Conservation (phyloP, 306 rosid species). For the Pterocarpus santalinus region DNA sequence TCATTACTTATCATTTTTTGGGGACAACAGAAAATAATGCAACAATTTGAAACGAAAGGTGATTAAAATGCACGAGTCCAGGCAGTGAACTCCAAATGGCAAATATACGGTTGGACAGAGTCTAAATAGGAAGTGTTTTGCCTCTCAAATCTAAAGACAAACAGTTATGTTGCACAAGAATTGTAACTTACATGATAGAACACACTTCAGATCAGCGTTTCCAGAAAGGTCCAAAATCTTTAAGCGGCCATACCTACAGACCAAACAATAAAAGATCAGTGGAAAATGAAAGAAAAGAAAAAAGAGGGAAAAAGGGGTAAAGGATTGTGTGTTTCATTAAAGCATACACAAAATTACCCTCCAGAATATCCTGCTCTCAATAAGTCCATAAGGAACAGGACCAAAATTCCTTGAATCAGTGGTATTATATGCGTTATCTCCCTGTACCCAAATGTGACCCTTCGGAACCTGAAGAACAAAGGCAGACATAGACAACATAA, state of each 20-base stretch:
- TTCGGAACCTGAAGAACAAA: conserved; percentile 67
- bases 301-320: not conserved
- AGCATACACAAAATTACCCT: conserved; percentile 57
- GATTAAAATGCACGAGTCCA: conserved; percentile 7
- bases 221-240: conserved; percentile 68
- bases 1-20: not conserved
- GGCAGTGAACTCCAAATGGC: not conserved
- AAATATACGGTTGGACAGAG: not conserved
- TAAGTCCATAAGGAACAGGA: conserved; percentile 76
- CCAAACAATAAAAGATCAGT: conserved; percentile 30
- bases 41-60: not conserved
- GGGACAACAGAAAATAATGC: conserved; percentile 13
- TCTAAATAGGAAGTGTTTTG: not conserved
- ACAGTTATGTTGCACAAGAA: conserved; percentile 1
- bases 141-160: not conserved
- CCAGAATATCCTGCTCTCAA: conserved; percentile 69
- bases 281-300: not conserved
- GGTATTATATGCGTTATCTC: conserved; percentile 66
- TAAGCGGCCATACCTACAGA: conserved; percentile 68
- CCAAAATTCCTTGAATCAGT: conserved; percentile 81
- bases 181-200: conserved; percentile 50
- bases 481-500: conserved; percentile 28
- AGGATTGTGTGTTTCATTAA: not conserved
- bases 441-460: conserved; percentile 83
- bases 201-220: conserved; percentile 41